These are phyloP conservation scores for Porphyrellus cyaneotinctus DNA, from an alignment of 768 basidiomycete species.

Conservation along the genomic window DNA sequence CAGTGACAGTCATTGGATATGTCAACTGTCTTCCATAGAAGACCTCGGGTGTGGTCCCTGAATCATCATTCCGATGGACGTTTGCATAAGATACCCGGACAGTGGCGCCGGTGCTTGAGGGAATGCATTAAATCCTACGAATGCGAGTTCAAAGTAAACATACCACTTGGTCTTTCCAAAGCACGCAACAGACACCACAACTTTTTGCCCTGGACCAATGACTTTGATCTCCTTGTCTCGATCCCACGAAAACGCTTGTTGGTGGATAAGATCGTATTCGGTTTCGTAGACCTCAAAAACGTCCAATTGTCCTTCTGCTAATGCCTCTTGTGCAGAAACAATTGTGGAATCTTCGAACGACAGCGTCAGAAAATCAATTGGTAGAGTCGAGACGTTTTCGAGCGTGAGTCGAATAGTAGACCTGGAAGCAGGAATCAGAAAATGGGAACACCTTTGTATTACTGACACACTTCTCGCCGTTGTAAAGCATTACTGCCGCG, in stretches of 20 bases:
- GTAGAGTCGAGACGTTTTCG: constrained; percentile 82
- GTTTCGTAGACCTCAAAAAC: constrained; percentile 89
- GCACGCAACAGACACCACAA: constrained; percentile 66
- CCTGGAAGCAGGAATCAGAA: constrained; percentile 38
- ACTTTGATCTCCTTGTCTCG: constrained; percentile 38
- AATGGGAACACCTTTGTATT: neutral
- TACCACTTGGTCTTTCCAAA: constrained; percentile 93
- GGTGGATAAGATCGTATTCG: constrained; percentile 72
- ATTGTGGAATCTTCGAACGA: constrained; percentile 91
- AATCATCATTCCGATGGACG: constrained; percentile 42
- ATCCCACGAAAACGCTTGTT: constrained; percentile 79
- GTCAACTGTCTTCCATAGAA: constrained; percentile 87
- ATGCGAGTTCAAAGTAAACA: constrained; percentile 27
- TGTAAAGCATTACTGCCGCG: constrained; percentile 91
- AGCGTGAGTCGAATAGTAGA: constrained; percentile 80
- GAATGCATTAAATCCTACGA: neutral
- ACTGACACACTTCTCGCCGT: constrained; percentile 77
- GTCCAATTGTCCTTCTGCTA: constrained; percentile 76
- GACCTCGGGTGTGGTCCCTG: constrained; percentile 38
- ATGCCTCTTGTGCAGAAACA: constrained; percentile 63
- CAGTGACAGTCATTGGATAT: constrained; percentile 88
- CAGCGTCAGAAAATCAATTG: constrained; percentile 81
- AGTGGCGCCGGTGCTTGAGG: constrained; percentile 63
- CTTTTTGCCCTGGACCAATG: constrained; percentile 68
- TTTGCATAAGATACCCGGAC: constrained; percentile 83